phyloP scores from a whole-genome alignment of 345 rosid genomes.

The Lepidium didymum region DNA sequence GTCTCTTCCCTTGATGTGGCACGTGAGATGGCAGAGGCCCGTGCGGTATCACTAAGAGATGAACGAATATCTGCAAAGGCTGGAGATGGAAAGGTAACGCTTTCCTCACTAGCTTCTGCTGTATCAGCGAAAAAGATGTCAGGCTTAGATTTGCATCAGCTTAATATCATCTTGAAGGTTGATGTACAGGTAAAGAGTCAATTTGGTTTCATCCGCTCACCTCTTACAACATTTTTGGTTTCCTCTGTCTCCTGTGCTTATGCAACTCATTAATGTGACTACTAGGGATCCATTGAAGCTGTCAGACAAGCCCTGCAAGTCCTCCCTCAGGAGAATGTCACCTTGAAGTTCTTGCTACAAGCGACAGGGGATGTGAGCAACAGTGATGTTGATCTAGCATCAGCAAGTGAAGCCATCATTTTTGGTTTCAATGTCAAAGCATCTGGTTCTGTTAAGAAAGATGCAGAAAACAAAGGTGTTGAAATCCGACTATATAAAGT shows the following conservation, averaged over 20 bases:
- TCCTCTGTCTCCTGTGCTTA: neutral
- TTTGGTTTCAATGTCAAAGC: constrained; percentile 83
- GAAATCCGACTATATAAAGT: constrained; percentile 88
- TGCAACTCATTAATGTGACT: constrained; percentile 22
- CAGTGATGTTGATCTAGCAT: constrained; percentile 92
- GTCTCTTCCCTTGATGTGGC: constrained; percentile 78
- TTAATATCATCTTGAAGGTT: constrained; percentile 86
- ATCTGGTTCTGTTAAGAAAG: constrained; percentile 70
- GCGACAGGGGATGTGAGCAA: constrained; percentile 87
- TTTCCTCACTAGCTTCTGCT: constrained; percentile 93
- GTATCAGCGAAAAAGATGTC: constrained; percentile 72
- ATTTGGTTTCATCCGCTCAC: neutral
- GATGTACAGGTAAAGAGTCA: constrained; percentile 72
- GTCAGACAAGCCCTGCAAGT: constrained; percentile 86
- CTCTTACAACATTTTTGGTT: neutral
- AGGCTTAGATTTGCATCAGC: constrained; percentile 92
- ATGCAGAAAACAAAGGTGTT: constrained; percentile 84
- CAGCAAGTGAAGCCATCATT: constrained; percentile 79
- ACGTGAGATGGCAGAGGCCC: constrained; percentile 73
- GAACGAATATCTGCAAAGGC: constrained; percentile 89
- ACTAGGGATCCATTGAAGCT: constrained; percentile 95
- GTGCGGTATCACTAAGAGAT: constrained; percentile 60
- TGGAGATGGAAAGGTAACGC: constrained; percentile 93
- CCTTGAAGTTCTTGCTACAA: constrained; percentile 82
- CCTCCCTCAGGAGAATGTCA: constrained; percentile 87